These are phyloP conservation scores for Neurospora tetraspora DNA, from an alignment of 495 filamentous ascomycete genomes.

Conservation along the genomic window DNA sequence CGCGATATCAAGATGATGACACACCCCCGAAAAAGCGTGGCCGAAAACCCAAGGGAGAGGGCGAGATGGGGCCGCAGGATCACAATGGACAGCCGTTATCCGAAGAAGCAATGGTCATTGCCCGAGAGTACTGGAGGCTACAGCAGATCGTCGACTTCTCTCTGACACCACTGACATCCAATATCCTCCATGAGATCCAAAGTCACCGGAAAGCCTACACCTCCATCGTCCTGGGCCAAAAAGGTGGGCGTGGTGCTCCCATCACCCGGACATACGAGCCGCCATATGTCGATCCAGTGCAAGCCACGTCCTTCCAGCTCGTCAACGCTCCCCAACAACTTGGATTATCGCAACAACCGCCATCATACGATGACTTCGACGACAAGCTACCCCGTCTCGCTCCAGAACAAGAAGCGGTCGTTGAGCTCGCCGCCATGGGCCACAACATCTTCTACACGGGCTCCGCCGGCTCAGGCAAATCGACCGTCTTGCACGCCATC, in stretches of 20 bases:
- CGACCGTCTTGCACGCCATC: constrained; percentile 39
- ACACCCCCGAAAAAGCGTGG: neutral
- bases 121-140: constrained; percentile 2
- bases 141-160: neutral
- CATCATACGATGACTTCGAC: no score
- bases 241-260: no score
- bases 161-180: no score
- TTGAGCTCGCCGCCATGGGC: constrained; percentile 37
- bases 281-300: no score
- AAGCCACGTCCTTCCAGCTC: no score
- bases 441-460: constrained; percentile 54
- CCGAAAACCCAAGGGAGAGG: neutral
- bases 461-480: constrained; percentile 52
- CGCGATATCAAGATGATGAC: no score
- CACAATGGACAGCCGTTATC: neutral
- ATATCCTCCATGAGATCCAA: no score
- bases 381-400: constrained; percentile 14
- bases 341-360: no score
- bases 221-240: no score
- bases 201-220: no score
- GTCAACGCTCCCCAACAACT: no score
- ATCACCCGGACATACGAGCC: no score
- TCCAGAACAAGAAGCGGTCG: constrained; percentile 36
- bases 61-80: neutral
- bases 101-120: neutral